Evolutionary conservation across 345 rosid species (phyloP), one percentile per base, ranked within the genome.

Genomic region (Hevea brasiliensis): DNA sequence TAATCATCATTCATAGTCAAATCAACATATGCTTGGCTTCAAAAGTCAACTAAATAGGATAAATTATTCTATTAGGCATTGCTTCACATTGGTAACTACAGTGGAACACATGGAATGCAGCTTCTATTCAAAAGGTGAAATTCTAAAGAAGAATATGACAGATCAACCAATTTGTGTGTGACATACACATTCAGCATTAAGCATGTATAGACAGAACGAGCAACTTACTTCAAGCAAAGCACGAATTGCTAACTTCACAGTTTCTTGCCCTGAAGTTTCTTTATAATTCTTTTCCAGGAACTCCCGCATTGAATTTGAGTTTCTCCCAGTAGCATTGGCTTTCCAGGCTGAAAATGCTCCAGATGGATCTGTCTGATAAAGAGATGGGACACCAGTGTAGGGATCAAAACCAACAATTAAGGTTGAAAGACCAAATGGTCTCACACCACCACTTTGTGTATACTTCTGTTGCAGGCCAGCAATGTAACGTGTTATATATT

Each of bases 271-370:
- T 55, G 96, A 84, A 53, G 93, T 87, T 70, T 91, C 98, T 77
- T 87, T 90, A 67, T 84, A 94, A 70, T 94, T 90, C 77, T 91
- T 94, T 88, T 94, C 98, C 24, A 94, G 80, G 63, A 90, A 94
- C 80, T 91, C 98, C 53, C 94, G 72, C 45, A 94, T 89, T 0
- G 97, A 94, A 74, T 94, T 94, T 13, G 98, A 91, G 81, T 91
- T 94, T 68, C 97, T 85, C 44, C 98, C 98, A 3, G 97, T 94
- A 18, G 97, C 93, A 69, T 91, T 94, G 51, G 98, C 98, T 82
- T 94, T 94, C 98, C 97, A 90, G n/a, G 97, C 98, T 40, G 97
- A 94, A 80, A 94, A 94, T n/a, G 98, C 85, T 44, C 98, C 97
- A 0, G 98, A 94, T 8, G 97, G 98, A 84, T 94, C 98, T 11